Base-by-base conservation (phyloP, 768 basidiomycete genomes). In the Dictyophora rubrovolvata region DNA sequence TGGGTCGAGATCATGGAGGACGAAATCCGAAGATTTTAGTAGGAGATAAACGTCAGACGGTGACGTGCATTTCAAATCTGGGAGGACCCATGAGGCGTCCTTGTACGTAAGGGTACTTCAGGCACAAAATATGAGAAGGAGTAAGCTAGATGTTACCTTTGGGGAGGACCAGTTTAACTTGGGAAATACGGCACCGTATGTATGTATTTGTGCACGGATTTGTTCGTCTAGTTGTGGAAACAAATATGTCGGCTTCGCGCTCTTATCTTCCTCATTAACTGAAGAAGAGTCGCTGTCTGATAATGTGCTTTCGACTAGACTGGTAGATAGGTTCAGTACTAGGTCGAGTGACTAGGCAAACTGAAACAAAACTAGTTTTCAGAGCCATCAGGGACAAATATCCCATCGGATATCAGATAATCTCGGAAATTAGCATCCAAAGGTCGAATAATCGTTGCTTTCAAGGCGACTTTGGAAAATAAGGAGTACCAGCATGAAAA, bases 131-230 rank as follows among this genome's bases (percentile, higher is more conserved):
- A 48, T 48, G 51, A 49, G 4, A 18, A 6, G 6, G 48, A 49
- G 55, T 11, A 23, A 36, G 49, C 61, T 22, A 22, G 51, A 49
- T 52, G 37, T 18, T 76, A 88, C 93, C 74, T 86, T 87, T 14
- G 94, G 94, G n/a, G 90, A 86, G 6, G 93, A 90, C 73, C 94
- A 96, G 67, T 96, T 97, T 57, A 98, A 82, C 72, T 98, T 98
- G 0, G 94, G 93, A 69, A 98, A 98, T 28, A 95, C 86, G 6
- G 86, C 86, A 2, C 83, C 87, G 69, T 89, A 93, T 58, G 79
- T 71, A 49, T 72, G 65, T n/a, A 96, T 75, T 35, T 77, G 79
- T 14, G 73, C 69, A 53, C 89, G 73, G 61, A 97, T 94, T 59
- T 74, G 74, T 14, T 73, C 71, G 65, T 93, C 91, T n/a, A 96